phyloP scores from a whole-genome alignment of 164 flowering plant species.

The Malania oleifera region DNA sequence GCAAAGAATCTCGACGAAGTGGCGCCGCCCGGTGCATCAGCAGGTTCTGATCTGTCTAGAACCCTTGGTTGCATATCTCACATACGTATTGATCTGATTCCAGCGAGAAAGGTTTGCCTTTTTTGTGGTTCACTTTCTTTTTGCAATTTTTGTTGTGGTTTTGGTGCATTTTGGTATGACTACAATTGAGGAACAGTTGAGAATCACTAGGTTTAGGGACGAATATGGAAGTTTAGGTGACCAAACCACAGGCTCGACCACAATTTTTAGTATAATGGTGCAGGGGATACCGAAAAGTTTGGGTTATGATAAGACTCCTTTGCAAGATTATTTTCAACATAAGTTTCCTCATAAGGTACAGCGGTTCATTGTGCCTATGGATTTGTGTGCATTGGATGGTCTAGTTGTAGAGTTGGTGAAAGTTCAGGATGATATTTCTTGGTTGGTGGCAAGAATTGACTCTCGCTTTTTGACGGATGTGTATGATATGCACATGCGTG shows the following conservation, averaged over 20 bases:
- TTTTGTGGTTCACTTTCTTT: constrained; percentile 80
- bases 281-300: constrained; percentile 78
- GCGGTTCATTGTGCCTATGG: constrained; percentile 78
- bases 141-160: constrained; percentile 58
- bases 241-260: constrained; percentile 50
- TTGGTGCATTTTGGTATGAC: constrained; percentile 70
- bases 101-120: constrained; percentile 62
- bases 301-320: constrained; percentile 48
- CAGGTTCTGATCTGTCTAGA: no score
- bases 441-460: constrained; percentile 75
- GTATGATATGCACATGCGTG: no score
- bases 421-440: constrained; percentile 74
- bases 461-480: constrained; percentile 41
- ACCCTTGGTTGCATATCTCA: no score
- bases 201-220: constrained; percentile 79
- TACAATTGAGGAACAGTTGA: constrained; percentile 55
- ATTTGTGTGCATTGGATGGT: constrained; percentile 88
- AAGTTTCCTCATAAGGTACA: constrained; percentile 94
- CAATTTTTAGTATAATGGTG: constrained; percentile 81
- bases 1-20: constrained; percentile 61
- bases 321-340: constrained; percentile 76
- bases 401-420: constrained; percentile 62
- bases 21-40: constrained; percentile 62
- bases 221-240: constrained; percentile 76
- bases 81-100: no score